phyloP scores from a whole-genome alignment of 2,329 filamentous ascomycete species.

The Cercospora berteroae region DNA sequence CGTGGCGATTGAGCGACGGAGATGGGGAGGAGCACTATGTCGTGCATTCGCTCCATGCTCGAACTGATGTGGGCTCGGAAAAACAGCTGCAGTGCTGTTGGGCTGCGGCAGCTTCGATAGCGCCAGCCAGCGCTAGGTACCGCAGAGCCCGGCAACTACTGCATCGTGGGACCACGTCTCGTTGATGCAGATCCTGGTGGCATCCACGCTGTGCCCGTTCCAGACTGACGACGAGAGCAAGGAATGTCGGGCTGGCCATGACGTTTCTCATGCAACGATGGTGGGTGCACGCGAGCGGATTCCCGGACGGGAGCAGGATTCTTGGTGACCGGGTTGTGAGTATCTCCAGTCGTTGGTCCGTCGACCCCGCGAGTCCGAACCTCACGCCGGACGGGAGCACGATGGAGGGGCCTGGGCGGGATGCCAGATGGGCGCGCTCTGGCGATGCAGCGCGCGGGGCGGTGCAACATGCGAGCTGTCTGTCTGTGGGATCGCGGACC shows the following conservation, averaged over 20 bases:
- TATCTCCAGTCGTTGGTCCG: background rate
- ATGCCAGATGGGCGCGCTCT: background rate
- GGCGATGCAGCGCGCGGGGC: background rate
- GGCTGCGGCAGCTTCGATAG: constrained; percentile 19
- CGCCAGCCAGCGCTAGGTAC: constrained; percentile 12
- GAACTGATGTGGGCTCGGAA: constrained; percentile 19
- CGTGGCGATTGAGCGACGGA: constrained; percentile 10
- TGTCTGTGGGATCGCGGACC: background rate
- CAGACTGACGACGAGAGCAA: constrained; percentile 6
- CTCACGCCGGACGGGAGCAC: background rate
- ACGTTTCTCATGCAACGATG: constrained; percentile 16
- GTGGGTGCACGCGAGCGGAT: constrained; percentile 13
- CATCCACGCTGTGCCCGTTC: constrained; percentile 17
- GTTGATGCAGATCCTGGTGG: constrained; percentile 12
- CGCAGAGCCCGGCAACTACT: constrained; percentile 25
- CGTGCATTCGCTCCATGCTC: constrained; percentile 31
- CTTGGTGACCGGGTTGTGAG: background rate
- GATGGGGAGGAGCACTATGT: constrained; percentile 25
- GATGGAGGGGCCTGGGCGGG: background rate
- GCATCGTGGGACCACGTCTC: constrained; percentile 17
- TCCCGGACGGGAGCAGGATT: constrained; percentile 8
- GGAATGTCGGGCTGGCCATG: constrained; percentile 6
- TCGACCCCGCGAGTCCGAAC: background rate
- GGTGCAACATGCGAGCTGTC: background rate
- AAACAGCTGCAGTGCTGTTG: constrained; percentile 16